A percentile compares a stretch with the other conserved stretches of the same genome.
These are phyloP conservation scores for Westerdykella sp. DNA, from an alignment of 2,329 filamentous ascomycete genomes.

Conservation along the genomic window DNA sequence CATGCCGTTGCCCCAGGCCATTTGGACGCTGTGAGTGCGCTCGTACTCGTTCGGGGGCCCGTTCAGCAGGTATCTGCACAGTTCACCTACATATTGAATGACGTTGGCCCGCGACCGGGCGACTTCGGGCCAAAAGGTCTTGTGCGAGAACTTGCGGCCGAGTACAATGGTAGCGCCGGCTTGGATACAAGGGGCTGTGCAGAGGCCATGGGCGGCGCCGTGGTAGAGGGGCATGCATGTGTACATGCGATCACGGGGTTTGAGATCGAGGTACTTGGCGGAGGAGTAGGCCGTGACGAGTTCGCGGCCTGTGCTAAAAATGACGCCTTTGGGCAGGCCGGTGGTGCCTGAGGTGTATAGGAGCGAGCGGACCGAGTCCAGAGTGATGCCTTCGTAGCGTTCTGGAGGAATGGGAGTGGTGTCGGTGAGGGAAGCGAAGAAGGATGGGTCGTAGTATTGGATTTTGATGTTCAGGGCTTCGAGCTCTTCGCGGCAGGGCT, in stretches of 20 bases:
- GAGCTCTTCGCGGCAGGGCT: constrained; percentile 20
- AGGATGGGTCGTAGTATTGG: constrained; percentile 25
- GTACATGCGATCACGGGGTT: constrained; percentile 25
- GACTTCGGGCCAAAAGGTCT: constrained; percentile 36
- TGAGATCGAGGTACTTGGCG: constrained; percentile 24
- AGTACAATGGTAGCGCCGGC: constrained; percentile 28
- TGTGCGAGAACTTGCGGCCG: constrained; percentile 30
- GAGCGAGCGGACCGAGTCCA: constrained; percentile 24
- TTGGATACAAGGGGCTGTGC: constrained; percentile 23
- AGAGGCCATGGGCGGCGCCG: constrained; percentile 28
- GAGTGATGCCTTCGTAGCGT: constrained; percentile 15
- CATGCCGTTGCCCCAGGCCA: constrained; percentile 40
- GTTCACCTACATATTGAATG: constrained; percentile 36
- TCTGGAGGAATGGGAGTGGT: constrained; percentile 18
- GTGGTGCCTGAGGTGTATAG: constrained; percentile 36
- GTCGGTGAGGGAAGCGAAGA: constrained; percentile 19
- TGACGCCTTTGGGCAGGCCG: constrained; percentile 31
- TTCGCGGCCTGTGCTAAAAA: constrained; percentile 23
- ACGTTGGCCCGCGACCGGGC: constrained; percentile 23
- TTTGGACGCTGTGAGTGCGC: constrained; percentile 25
- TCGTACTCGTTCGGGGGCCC: constrained; percentile 28
- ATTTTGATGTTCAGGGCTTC: constrained; percentile 19
- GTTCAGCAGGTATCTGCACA: constrained; percentile 34
- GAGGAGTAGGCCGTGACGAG: constrained; percentile 18
- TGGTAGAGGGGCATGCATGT: constrained; percentile 38